A percentile compares a stretch with the other conserved stretches of the same genome.
Evolutionary conservation across 352 stramenopile genomes (phyloP).

Genomic region (Phytopythium vexans): DNA sequence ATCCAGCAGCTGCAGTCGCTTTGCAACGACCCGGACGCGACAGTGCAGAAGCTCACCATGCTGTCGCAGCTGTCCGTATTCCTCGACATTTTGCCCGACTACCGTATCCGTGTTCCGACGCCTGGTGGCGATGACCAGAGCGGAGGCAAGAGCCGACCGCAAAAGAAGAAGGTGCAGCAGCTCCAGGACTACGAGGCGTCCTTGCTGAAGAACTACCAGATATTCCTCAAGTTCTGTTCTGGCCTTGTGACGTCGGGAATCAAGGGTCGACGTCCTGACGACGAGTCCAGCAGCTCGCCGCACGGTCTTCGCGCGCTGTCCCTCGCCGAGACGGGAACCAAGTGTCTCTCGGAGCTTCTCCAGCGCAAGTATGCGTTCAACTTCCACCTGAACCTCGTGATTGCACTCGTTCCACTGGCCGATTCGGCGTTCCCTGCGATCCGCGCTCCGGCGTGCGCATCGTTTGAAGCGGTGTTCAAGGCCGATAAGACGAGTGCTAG

Average conservation of each 20-base stretch:
- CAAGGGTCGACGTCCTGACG: conserved; percentile 47
- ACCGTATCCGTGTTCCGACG: conserved; percentile 91
- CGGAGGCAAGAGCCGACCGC: conserved; percentile 74
- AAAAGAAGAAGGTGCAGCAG: conserved; percentile 87
- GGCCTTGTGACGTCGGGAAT: conserved; percentile 56
- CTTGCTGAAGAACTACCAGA: conserved; percentile 82
- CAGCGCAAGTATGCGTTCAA: conserved; percentile 87
- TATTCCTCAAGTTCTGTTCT: conserved; percentile 76
- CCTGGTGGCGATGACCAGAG: conserved; percentile 72
- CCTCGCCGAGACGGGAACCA: conserved; percentile 62
- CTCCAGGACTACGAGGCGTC: conserved; percentile 81
- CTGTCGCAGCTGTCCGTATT: conserved; percentile 94
- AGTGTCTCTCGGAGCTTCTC: conserved; percentile 75
- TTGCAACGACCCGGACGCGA: conserved; percentile 62
- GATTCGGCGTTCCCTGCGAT: conserved; percentile 59
- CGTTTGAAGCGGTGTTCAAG: conserved; percentile 74
- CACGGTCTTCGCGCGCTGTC: conserved; percentile 43
- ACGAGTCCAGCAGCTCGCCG: conserved; percentile 27
- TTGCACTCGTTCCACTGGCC: conserved; percentile 75
- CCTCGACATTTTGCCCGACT: conserved; percentile 93
- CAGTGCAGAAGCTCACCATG: conserved; percentile 85
- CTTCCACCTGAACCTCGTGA: conserved; percentile 84
- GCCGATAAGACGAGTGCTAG: conserved; percentile 64
- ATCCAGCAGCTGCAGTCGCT: conserved; percentile 75
- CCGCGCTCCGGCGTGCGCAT: conserved; percentile 49